Evolutionary conservation across 345 rosid genomes (phyloP).

Genomic region (Sonneratia caseolaris): DNA sequence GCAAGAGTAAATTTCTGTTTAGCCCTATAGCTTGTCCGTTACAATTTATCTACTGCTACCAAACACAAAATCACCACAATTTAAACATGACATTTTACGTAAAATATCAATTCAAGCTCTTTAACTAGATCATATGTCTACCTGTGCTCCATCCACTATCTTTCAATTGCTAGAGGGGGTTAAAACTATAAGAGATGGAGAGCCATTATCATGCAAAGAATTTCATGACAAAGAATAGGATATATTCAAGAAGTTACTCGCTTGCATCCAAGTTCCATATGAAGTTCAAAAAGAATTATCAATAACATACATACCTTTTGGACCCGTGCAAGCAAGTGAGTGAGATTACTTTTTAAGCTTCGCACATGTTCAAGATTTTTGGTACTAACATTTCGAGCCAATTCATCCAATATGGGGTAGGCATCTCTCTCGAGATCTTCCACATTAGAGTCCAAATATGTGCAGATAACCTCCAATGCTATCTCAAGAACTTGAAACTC

Average conservation of each 20-base stretch:
- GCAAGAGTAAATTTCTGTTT: not conserved
- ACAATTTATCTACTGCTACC: not conserved
- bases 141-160: not conserved
- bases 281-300: slow-evolving; percentile 2
- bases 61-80: not conserved
- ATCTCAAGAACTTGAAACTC: slow-evolving; percentile 95
- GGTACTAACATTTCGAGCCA: slow-evolving; percentile 80
- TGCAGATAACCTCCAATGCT: slow-evolving; percentile 77
- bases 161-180: not conserved
- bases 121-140: not conserved
- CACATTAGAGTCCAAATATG: slow-evolving; percentile 53
- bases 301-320: slow-evolving; percentile 52
- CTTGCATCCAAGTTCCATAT: too few relatives aligned
- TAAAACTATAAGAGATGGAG: not conserved
- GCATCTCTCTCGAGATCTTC: slow-evolving; percentile 72
- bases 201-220: not conserved
- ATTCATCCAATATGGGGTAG: slow-evolving; percentile 80
- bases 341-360: slow-evolving; percentile 81
- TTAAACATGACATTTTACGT: not conserved
- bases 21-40: not conserved
- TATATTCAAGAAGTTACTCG: too few relatives aligned
- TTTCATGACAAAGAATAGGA: not conserved
- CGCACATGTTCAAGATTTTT: slow-evolving; percentile 89
- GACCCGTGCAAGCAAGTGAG: slow-evolving; percentile 80
- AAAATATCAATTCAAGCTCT: not conserved